Conservation (phyloP, 192 early-diverging fungal genomes). For the Endogone sp. region DNA sequence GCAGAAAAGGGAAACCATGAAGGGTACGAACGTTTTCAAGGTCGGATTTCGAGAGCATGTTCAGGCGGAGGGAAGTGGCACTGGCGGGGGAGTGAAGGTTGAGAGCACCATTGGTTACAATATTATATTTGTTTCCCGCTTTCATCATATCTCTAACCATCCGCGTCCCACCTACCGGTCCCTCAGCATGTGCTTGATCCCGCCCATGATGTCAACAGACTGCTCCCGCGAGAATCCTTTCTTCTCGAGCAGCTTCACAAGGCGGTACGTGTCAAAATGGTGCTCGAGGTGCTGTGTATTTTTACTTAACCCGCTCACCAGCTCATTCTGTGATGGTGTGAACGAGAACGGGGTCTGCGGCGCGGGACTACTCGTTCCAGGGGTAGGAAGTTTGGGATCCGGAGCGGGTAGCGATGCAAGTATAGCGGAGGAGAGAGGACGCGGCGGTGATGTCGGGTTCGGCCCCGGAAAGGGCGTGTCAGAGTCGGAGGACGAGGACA, state of each 20-base stretch:
- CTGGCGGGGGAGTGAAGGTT: slow-evolving; percentile 9
- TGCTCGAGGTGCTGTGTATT: slow-evolving; percentile 22
- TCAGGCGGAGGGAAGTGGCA: slow-evolving; percentile 41
- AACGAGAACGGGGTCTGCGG: background rate
- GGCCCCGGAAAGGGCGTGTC: too few species aligned
- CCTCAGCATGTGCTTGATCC: slow-evolving; percentile 64
- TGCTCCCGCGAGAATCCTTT: slow-evolving; percentile 69
- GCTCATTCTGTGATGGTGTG: background rate
- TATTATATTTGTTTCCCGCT: background rate
- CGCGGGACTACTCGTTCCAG: too few species aligned
- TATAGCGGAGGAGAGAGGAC: too few species aligned
- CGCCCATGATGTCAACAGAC: slow-evolving; percentile 70
- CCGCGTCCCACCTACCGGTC: slow-evolving; percentile 39
- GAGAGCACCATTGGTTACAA: background rate
- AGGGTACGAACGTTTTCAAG: slow-evolving; percentile 65
- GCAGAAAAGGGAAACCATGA: background rate
- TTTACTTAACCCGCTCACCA: background rate
- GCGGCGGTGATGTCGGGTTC: too few species aligned
- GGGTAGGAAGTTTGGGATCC: too few species aligned
- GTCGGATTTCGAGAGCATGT: slow-evolving; percentile 68
- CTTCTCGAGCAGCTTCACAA: slow-evolving; percentile 59
- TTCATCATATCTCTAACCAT: background rate
- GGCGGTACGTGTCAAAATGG: slow-evolving; percentile 77
- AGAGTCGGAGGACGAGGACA: too few species aligned
- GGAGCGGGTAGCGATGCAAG: too few species aligned